Base-by-base conservation (phyloP, 306 rosid genomes). In the Pueraria montana region DNA sequence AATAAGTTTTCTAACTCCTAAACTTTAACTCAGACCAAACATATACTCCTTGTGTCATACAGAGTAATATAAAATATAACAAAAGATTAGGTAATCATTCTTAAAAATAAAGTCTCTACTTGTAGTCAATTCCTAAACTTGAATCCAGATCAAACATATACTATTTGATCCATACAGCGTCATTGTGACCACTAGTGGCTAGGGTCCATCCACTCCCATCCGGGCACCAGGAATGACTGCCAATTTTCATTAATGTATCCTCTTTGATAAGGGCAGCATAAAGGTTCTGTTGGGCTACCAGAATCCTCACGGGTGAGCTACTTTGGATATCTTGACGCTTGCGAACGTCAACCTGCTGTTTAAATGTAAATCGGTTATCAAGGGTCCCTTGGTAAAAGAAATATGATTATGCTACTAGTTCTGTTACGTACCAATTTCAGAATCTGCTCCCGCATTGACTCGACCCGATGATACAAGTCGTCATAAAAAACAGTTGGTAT, bases 161-260 rank as follows among this genome's bases (percentile, higher is more conserved):
- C 78, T 84, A 88, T 85, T 92, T 92, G 23, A 89, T 67, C 98
- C 98, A 94, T 62, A 94, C 89, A 38, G 94, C 98, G 82, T 94
- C 92, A 80, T 89, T 86, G 52, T 91, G 90, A 86, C 94, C 96
- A 84, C 77, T 43, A 56, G 96, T 81, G 58, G 98, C 86, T 65
- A 91, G 87, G 12, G 91, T 84, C 97, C 98, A 94, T 87, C 91
- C 92, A 84, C 72, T 86, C 34, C 89, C 89, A 34, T 90, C 68
- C 58, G 97, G 98, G 74, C 91, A 90, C 98, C 98, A 94, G n/a
- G 97, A 89, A 74, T 88, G 84, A 67, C 90, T 91, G 30, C 98
- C 98, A 61, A 94, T 94, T 86, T 94, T 94, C 94, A 94, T 89
- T 88, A 93, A 91, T 52, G 92, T 34, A 18, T 87, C 90, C 56